Conservation (phyloP, 75 land plant species). For the Selaginella moellendorffii region DNA sequence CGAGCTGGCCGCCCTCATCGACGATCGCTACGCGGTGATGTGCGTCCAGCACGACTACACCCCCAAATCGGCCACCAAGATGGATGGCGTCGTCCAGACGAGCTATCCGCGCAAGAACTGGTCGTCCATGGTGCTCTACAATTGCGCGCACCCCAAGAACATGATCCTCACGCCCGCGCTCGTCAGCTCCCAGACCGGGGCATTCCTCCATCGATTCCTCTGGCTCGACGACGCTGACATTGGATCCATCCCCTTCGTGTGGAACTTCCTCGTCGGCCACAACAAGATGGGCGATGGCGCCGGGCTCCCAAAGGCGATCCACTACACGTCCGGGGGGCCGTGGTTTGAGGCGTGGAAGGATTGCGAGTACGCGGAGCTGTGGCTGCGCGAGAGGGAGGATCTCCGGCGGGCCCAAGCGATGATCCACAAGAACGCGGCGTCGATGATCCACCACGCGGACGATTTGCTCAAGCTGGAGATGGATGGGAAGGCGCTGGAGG, state of each 20-base stretch:
- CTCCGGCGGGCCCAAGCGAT: slow-evolving; percentile 7
- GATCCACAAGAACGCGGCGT: slow-evolving; percentile 14
- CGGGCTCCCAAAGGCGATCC: slow-evolving; percentile 42
- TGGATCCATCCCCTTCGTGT: slow-evolving; percentile 43
- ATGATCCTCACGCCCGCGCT: slow-evolving; percentile 34
- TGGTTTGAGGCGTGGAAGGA: slow-evolving; percentile 77
- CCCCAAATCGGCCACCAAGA: slow-evolving; percentile 49
- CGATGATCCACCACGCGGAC: too few species aligned
- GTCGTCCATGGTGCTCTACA: slow-evolving; percentile 78
- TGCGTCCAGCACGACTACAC: slow-evolving; percentile 64
- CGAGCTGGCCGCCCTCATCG: slow-evolving; percentile 30
- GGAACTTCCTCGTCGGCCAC: slow-evolving; percentile 67
- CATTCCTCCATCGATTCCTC: slow-evolving; percentile 23
- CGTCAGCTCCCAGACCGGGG: slow-evolving; percentile 48
- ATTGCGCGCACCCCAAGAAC: slow-evolving; percentile 64
- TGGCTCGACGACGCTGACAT: slow-evolving; percentile 14
- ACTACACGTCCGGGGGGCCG: slow-evolving; percentile 61
- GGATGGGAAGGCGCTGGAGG: slow-evolving; percentile 11
- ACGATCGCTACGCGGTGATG: slow-evolving; percentile 57
- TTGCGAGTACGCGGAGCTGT: slow-evolving; percentile 51
- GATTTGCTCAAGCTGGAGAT: slow-evolving; percentile 12
- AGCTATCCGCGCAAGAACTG: slow-evolving; percentile 61
- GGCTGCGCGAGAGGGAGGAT: slow-evolving; percentile 49
- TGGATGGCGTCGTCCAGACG: slow-evolving; percentile 64
- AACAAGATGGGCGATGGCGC: slow-evolving; percentile 27